Conservation (phyloP, 75 land plant species). For the Sequoiadendron giganteum region DNA sequence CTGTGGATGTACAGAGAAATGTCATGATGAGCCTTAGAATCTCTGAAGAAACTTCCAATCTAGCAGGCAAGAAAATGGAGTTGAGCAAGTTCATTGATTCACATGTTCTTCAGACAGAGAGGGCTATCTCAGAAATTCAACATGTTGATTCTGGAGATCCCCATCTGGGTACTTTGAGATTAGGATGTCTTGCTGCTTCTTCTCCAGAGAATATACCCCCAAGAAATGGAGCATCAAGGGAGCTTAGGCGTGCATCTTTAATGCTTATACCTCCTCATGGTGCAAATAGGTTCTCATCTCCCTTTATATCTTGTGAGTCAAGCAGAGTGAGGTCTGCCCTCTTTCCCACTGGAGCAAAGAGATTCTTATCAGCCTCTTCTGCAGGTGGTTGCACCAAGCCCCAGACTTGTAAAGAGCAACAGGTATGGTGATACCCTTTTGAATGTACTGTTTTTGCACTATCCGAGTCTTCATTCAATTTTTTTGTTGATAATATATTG, state of each 20-base stretch:
- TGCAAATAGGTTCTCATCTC: not conserved
- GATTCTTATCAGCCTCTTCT: not conserved
- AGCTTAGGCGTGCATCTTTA: slow-evolving; percentile 1
- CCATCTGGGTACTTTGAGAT: not conserved
- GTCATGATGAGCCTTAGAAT: not conserved
- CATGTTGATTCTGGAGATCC: not conserved
- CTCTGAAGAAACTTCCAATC: slow-evolving; percentile 5
- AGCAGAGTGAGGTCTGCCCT: not conserved
- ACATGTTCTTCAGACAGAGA: too few species aligned
- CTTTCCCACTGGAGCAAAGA: not conserved
- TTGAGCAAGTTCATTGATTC: not conserved
- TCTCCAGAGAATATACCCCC: not conserved
- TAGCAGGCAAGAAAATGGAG: not conserved
- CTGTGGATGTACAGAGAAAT: not conserved
- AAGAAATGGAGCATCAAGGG: not conserved
- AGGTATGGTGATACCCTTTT: not conserved
- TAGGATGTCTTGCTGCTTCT: not conserved
- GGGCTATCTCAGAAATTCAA: not conserved
- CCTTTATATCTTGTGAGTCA: not conserved
- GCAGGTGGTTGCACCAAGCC: not conserved
- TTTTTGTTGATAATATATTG: not conserved
- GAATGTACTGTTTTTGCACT: not conserved
- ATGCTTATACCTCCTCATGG: slow-evolving; percentile 5
- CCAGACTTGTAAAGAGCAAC: not conserved
- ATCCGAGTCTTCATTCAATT: not conserved